Evolutionary conservation across 179 eudicot genomes (phyloP).

Genomic region (Actinidia arguta): DNA sequence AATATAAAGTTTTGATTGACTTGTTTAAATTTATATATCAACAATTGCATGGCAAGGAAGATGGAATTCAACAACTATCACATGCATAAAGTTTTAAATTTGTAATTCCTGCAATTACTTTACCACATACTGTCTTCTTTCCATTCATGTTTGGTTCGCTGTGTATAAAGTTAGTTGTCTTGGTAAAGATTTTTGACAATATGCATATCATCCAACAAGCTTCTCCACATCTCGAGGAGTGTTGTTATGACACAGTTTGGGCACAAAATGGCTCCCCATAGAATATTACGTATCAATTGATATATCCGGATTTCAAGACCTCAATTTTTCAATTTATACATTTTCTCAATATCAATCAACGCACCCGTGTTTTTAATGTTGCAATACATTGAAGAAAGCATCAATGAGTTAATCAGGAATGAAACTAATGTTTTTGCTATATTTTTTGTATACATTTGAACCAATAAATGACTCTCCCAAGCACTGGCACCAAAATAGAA

Average conservation of each 20-base stretch:
- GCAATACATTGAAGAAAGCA: neutral
- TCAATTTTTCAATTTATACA: neutral
- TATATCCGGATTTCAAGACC: neutral
- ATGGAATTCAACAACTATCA: neutral
- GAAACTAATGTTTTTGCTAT: neutral
- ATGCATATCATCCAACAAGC: neutral
- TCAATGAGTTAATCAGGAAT: neutral
- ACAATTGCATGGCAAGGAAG: neutral
- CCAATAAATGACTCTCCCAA: neutral
- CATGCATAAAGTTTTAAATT: neutral
- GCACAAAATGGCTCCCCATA: conserved; percentile 4
- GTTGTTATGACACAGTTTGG: neutral
- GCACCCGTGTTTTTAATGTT: neutral
- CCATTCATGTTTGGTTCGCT: neutral
- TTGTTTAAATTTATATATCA: neutral
- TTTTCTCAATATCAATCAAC: neutral
- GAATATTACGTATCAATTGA: neutral
- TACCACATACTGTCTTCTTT: neutral
- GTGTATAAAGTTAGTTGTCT: neutral
- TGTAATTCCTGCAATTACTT: neutral
- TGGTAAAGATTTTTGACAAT: neutral
- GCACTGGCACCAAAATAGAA: neutral
- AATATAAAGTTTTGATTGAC: neutral
- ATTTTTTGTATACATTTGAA: neutral
- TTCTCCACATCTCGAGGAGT: neutral